Evolutionary conservation across 176 grass and related monocot species (phyloP).

Genomic region (Lolium multiflorum): DNA sequence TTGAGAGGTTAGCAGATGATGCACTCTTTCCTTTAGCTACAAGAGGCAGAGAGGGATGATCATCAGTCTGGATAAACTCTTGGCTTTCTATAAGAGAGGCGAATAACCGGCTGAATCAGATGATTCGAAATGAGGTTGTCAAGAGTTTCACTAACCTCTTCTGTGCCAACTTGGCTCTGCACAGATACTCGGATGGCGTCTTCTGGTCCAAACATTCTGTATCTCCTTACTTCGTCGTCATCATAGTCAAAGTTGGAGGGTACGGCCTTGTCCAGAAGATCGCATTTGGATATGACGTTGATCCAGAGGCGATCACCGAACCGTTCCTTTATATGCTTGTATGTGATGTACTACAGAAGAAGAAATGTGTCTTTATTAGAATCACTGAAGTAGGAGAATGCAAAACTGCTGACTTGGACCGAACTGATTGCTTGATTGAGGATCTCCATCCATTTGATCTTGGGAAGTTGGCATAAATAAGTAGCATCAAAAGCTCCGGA

Average conservation of each 20-base stretch:
- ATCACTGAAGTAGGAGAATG: background rate
- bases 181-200: slow-evolving; percentile 73
- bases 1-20: slow-evolving; percentile 73
- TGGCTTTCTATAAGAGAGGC: background rate
- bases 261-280: slow-evolving; percentile 66
- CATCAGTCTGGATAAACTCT: slow-evolving; percentile 19
- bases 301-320: slow-evolving; percentile 74
- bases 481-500: background rate
- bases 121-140: background rate
- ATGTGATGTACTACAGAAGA: slow-evolving; percentile 65
- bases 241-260: background rate
- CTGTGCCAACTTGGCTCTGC: slow-evolving; percentile 54
- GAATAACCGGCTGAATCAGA: background rate
- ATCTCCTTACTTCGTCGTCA: slow-evolving; percentile 51
- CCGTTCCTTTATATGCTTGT: slow-evolving; percentile 81
- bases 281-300: slow-evolving; percentile 89
- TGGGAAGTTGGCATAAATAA: background rate
- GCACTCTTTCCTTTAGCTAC: slow-evolving; percentile 77
- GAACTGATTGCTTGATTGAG: background rate
- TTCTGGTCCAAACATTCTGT: slow-evolving; percentile 69
- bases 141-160: slow-evolving; percentile 56
- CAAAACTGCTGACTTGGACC: background rate
- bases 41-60: background rate
- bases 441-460: background rate
- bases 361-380: background rate